Evolutionary conservation across 495 filamentous ascomycete genomes (phyloP).

Genomic region (Glutinoglossum americanum): DNA sequence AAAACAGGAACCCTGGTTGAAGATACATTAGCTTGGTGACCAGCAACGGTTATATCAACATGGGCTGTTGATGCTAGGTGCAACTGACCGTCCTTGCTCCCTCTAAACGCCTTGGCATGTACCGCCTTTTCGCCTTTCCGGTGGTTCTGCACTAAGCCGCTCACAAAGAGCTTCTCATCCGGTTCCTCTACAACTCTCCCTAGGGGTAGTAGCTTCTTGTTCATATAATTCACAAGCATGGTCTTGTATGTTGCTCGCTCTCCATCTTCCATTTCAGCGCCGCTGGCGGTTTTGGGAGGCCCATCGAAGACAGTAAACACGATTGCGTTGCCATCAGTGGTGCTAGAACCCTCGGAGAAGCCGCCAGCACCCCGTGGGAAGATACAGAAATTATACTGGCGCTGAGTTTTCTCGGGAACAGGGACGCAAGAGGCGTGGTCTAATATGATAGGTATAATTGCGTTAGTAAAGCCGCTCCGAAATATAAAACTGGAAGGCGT

Average conservation of each 20-base stretch:
- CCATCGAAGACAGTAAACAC: slow-evolving; percentile 65
- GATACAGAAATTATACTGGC: slow-evolving; percentile 76
- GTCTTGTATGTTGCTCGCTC: slow-evolving; percentile 33
- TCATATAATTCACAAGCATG: slow-evolving; percentile 37
- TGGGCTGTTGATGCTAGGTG: neutral
- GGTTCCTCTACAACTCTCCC: slow-evolving; percentile 44
- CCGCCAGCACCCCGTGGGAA: slow-evolving; percentile 43
- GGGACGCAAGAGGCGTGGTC: slow-evolving; percentile 36
- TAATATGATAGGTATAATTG: neutral
- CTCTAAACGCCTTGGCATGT: slow-evolving; percentile 76
- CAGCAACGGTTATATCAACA: neutral
- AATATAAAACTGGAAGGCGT: slow-evolving; percentile 6
- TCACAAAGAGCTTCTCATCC: slow-evolving; percentile 54
- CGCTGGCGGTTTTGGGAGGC: slow-evolving; percentile 42
- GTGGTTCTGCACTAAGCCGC: slow-evolving; percentile 56
- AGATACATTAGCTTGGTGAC: neutral
- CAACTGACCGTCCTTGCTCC: slow-evolving; percentile 63
- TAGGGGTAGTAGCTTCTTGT: slow-evolving; percentile 26
- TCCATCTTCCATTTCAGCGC: slow-evolving; percentile 21
- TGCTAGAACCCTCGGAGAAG: slow-evolving; percentile 22
- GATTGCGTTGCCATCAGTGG: slow-evolving; percentile 37
- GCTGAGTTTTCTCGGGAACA: slow-evolving; percentile 74
- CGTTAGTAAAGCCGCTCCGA: neutral
- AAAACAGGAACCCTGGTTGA: slow-evolving; percentile 57
- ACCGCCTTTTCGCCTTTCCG: slow-evolving; percentile 79